phyloP scores from a whole-genome alignment of 1,284 basidiomycete genomes.

The Lignosus rhinocerotis region DNA sequence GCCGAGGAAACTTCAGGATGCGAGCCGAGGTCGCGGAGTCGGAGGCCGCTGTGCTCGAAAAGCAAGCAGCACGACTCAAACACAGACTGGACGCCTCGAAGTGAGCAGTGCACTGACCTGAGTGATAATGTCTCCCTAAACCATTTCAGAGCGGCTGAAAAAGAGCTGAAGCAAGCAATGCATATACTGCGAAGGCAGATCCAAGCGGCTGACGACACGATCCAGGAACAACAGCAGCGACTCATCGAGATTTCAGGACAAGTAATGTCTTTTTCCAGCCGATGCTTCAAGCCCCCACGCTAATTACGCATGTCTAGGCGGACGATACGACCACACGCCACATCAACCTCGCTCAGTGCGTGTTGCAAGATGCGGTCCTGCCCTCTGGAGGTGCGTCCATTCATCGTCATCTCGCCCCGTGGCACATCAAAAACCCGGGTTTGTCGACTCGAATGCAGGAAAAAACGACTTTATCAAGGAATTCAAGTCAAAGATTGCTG shows the following conservation, averaged over 20 bases:
- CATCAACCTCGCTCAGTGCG: background rate
- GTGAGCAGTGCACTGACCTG: constrained; percentile 9
- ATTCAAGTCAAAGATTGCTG: background rate
- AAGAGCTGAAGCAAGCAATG: constrained; percentile 17
- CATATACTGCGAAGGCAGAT: constrained; percentile 12
- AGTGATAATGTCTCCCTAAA: background rate
- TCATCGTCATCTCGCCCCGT: no score
- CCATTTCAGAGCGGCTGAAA: constrained; percentile 14
- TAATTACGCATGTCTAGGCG: background rate
- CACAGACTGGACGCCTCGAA: constrained; percentile 22
- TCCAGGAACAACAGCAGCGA: constrained; percentile 11
- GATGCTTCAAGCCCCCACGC: no score
- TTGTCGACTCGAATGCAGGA: background rate
- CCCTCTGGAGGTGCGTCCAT: background rate
- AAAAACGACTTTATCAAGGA: background rate
- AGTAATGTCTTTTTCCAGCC: constrained; percentile 3
- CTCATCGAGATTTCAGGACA: constrained; percentile 22
- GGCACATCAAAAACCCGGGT: background rate
- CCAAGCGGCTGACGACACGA: constrained; percentile 4
- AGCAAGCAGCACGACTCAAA: constrained; percentile 15
- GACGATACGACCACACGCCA: background rate
- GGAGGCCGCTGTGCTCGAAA: constrained; percentile 25
- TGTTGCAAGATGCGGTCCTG: background rate
- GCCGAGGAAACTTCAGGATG: background rate
- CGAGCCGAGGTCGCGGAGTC: constrained; percentile 3